A percentile compares a stretch with the other conserved stretches of the same genome.
phyloP scores from a whole-genome alignment of 176 grass and related monocot species.

The Eragrostis curvula region DNA sequence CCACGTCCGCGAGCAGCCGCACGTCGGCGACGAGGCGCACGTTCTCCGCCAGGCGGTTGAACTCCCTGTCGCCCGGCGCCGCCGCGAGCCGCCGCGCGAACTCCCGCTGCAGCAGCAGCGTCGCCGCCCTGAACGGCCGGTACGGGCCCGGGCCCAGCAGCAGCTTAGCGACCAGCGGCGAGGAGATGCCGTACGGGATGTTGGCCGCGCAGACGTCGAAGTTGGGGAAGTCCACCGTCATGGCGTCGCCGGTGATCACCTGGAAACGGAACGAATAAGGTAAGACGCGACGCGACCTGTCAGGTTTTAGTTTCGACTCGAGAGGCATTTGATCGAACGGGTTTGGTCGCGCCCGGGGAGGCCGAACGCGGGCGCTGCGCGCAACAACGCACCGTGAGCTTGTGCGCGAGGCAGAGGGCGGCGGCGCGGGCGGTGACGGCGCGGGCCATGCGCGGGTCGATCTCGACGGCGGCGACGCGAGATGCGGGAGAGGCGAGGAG shows the following conservation, averaged over 20 bases:
- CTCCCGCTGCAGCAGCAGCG: constrained; percentile 83
- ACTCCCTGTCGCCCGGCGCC: constrained; percentile 70
- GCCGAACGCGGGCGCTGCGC: too few relatives aligned
- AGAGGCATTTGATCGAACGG: constrained; percentile 59
- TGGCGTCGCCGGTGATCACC: constrained; percentile 68
- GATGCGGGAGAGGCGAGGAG: constrained; percentile 56
- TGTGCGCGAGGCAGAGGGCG: constrained; percentile 42
- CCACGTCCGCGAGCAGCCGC: constrained; percentile 70
- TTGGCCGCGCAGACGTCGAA: constrained; percentile 85
- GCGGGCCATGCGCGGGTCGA: constrained; percentile 79
- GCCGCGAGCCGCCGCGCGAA: constrained; percentile 73
- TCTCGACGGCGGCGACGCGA: constrained; percentile 66
- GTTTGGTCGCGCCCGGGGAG: too few relatives aligned
- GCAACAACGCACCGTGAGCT: constrained; percentile 67
- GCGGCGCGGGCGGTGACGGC: constrained; percentile 58
- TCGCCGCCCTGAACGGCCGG: constrained; percentile 65
- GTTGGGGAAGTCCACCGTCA: constrained; percentile 66
- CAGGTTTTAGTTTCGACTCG: background rate
- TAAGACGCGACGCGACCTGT: too few relatives aligned
- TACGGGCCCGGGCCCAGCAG: constrained; percentile 55
- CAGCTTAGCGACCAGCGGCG: constrained; percentile 85
- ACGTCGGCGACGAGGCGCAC: constrained; percentile 59
- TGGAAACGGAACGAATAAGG: background rate
- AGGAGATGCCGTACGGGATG: constrained; percentile 85
- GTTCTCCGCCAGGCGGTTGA: constrained; percentile 82